phyloP scores from a whole-genome alignment of 768 basidiomycete genomes.

The Sporobolomyces roseus region DNA sequence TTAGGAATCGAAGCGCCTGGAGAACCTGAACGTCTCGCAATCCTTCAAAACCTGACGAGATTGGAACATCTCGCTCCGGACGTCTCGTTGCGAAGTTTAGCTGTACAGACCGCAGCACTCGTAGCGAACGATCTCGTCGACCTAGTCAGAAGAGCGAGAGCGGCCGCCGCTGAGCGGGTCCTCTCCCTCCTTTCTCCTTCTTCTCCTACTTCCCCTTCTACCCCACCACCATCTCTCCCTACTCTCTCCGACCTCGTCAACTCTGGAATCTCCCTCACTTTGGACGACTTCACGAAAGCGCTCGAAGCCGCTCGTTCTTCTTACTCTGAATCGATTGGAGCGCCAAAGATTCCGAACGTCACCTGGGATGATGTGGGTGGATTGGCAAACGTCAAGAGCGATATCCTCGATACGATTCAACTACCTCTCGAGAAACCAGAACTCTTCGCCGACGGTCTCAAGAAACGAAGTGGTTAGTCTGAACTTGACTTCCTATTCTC shows the following conservation, averaged over 20 bases:
- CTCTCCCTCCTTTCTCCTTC: slow-evolving; percentile 4
- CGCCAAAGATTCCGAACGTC: slow-evolving; percentile 90
- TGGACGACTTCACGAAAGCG: slow-evolving; percentile 68
- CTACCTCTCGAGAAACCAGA: slow-evolving; percentile 79
- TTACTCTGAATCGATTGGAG: slow-evolving; percentile 91
- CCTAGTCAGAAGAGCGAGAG: slow-evolving; percentile 61
- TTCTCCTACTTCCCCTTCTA: neutral
- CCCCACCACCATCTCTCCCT: neutral
- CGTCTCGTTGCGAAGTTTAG: slow-evolving; percentile 66
- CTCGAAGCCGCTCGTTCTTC: slow-evolving; percentile 67
- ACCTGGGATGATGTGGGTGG: slow-evolving; percentile 98
- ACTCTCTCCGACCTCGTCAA: slow-evolving; percentile 39
- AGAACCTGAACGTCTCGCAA: slow-evolving; percentile 66
- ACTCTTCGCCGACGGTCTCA: slow-evolving; percentile 76
- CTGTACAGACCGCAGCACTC: slow-evolving; percentile 85
- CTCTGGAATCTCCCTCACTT: slow-evolving; percentile 52
- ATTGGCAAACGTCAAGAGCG: slow-evolving; percentile 74
- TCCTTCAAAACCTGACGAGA: slow-evolving; percentile 56
- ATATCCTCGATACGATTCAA: slow-evolving; percentile 93
- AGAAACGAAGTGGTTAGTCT: slow-evolving; percentile 81
- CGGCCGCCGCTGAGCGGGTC: slow-evolving; percentile 55
- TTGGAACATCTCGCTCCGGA: slow-evolving; percentile 62
- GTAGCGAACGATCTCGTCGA: slow-evolving; percentile 74
- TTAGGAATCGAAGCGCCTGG: slow-evolving; percentile 74
- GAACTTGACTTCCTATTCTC: neutral